Base-by-base conservation (phyloP, 2,329 filamentous ascomycete genomes). In the Lachnellula arida region DNA sequence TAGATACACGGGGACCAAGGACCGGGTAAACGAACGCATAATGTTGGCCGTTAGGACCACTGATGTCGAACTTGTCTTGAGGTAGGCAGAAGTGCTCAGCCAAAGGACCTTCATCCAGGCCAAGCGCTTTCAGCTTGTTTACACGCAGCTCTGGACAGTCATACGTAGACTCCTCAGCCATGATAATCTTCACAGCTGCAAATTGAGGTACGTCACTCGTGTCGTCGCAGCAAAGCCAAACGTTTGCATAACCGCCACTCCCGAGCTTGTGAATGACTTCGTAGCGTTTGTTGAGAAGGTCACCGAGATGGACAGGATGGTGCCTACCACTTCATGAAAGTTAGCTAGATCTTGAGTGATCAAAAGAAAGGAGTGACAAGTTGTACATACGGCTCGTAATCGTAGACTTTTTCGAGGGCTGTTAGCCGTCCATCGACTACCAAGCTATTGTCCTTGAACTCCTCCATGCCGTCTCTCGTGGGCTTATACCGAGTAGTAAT, bases 251-350 rank as follows among this genome's bases (percentile, higher is more conserved):
- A n/a, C 68, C 68, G 5, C 73, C 72, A 60, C 63, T 68, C 2
- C 72, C 72, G 14, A 76, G 65, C 56, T 76, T 75, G 53, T 74
- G 70, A 3, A 68, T 65, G 46, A 76, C 67, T 4, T 46, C 60
- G 55, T 75, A 75, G 55, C 71, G 61, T 15, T 40, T 53, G 19
- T 52, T 15, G 8, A 59, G 56, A 1, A 40, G 42, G 49, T 67
- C 64, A 5, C 60, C 63, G 9, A 68, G 43, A 32, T 63, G 58
- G 32, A 69, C 54, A 39, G 65, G 67, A 47, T 68, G 65, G 35
- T 59, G 54, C 9, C 66, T 62, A 28, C 60, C 62, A 40, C 22
- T 23, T 23, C 22, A 23, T 23, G 4, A 23, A 23, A 23, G 22
- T 23, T 23, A 23, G 22, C 22, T 5, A 23, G 22, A 23, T 23